Evolutionary conservation across 2,329 filamentous ascomycete species (phyloP).

Genomic region (Aureobasidium zeae): DNA sequence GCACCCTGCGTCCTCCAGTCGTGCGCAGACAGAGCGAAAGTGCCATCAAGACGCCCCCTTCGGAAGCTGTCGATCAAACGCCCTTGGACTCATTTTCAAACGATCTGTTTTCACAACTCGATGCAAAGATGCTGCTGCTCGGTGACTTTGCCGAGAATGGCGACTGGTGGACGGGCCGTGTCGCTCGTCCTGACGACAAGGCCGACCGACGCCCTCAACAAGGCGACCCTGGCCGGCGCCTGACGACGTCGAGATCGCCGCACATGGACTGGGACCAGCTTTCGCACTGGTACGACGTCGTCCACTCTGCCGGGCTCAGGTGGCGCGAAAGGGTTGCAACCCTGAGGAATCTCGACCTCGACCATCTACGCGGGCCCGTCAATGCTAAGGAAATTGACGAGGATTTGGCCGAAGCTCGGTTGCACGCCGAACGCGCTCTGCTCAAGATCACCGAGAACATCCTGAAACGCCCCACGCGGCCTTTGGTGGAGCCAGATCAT

Average conservation of each 20-base stretch:
- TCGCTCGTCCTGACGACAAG: constrained; percentile 28
- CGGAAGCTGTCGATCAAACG: constrained; percentile 26
- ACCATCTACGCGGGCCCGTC: constrained; percentile 40
- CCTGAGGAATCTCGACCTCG: constrained; percentile 22
- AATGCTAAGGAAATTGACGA: constrained; percentile 39
- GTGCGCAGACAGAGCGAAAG: constrained; percentile 38
- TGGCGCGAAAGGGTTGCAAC: constrained; percentile 55
- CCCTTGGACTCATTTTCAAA: constrained; percentile 34
- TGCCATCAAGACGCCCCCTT: constrained; percentile 29
- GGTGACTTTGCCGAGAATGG: constrained; percentile 75
- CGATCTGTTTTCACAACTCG: constrained; percentile 50
- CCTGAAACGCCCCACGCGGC: constrained; percentile 67
- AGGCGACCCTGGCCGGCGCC: constrained; percentile 18
- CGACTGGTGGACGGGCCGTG: constrained; percentile 65
- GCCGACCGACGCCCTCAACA: constrained; percentile 19
- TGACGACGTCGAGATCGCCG: constrained; percentile 52
- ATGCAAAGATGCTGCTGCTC: constrained; percentile 64
- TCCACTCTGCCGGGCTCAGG: constrained; percentile 56
- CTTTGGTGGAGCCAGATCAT: constrained; percentile 58
- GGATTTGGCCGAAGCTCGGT: constrained; percentile 52
- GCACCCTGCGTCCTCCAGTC: constrained; percentile 38
- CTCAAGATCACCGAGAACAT: constrained; percentile 71
- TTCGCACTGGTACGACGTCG: constrained; percentile 62
- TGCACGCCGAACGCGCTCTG: constrained; percentile 59
- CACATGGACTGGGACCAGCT: constrained; percentile 67